Conservation (phyloP, 176 grass and related monocot species). For the Cenchrus americanus region DNA sequence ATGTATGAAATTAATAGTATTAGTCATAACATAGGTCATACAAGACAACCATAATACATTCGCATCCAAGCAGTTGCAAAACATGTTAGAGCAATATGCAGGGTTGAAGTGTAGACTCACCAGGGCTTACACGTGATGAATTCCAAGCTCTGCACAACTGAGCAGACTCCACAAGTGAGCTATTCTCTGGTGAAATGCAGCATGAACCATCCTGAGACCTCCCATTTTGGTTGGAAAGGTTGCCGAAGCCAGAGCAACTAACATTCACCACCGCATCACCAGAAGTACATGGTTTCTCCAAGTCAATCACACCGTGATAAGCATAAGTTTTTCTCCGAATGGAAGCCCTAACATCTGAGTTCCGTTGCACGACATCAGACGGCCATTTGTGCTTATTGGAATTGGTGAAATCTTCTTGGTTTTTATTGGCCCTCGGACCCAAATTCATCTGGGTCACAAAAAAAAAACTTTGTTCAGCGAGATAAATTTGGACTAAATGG, state of each 20-base stretch:
- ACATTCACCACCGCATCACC: not conserved
- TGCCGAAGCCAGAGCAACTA: conserved; percentile 3
- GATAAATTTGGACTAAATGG: not conserved
- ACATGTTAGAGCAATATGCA: not conserved
- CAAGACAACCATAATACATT: not conserved
- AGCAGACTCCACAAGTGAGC: conserved; percentile 14
- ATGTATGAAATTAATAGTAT: not conserved
- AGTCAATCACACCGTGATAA: not conserved
- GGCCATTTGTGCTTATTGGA: not conserved
- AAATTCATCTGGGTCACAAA: conserved; percentile 24
- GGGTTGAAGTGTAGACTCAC: conserved; percentile 11
- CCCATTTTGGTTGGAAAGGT: not conserved
- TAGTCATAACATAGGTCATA: not conserved
- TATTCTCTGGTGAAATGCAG: conserved; percentile 12
- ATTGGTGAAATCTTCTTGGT: not conserved
- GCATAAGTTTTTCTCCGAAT: not conserved
- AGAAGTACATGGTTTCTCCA: conserved; percentile 22
- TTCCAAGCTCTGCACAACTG: not conserved
- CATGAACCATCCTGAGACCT: conserved; percentile 31
- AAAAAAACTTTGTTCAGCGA: not conserved
- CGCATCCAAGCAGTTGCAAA: not conserved
- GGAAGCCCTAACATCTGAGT: not conserved
- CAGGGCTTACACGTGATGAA: conserved; percentile 30
- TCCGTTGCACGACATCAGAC: not conserved
- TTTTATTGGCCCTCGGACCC: not conserved